Evolutionary conservation across 192 early-diverging fungal species (phyloP).

Genomic region (Rhizophagus clarus): DNA sequence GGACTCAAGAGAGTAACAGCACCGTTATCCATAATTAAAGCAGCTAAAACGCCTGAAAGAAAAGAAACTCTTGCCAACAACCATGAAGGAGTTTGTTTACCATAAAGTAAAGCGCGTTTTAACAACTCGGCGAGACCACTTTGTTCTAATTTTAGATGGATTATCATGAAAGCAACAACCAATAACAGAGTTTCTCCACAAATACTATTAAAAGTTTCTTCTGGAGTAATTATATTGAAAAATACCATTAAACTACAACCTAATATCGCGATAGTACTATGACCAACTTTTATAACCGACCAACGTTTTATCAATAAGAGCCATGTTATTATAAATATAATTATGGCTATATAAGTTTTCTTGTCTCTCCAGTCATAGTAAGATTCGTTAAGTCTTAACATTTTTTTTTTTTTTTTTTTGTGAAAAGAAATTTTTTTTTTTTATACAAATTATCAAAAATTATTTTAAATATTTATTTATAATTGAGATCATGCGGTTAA

Average conservation of each 20-base stretch:
- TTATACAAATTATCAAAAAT: no score
- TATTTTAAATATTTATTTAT: no score
- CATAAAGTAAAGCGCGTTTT: neutral
- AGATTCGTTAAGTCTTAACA: neutral
- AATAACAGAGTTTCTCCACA: neutral
- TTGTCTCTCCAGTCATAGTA: neutral
- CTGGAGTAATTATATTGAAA: neutral
- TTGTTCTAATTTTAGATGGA: neutral
- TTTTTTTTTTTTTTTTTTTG: neutral
- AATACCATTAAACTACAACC: slow-evolving; percentile 7
- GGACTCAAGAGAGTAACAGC: neutral
- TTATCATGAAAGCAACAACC: neutral
- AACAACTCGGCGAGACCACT: neutral
- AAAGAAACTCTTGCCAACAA: slow-evolving; percentile 2
- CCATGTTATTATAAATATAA: neutral
- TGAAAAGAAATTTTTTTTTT: neutral
- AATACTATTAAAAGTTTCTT: neutral
- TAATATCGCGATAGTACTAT: neutral
- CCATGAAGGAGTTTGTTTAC: neutral
- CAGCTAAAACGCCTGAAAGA: neutral
- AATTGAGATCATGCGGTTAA: no score
- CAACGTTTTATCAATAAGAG: neutral
- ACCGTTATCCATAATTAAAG: neutral
- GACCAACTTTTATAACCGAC: neutral
- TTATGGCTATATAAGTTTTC: neutral